Evolutionary conservation across 2,329 filamentous ascomycete genomes (phyloP), one percentile per base, ranked within the genome.

Genomic region (Corynespora cassiicola): DNA sequence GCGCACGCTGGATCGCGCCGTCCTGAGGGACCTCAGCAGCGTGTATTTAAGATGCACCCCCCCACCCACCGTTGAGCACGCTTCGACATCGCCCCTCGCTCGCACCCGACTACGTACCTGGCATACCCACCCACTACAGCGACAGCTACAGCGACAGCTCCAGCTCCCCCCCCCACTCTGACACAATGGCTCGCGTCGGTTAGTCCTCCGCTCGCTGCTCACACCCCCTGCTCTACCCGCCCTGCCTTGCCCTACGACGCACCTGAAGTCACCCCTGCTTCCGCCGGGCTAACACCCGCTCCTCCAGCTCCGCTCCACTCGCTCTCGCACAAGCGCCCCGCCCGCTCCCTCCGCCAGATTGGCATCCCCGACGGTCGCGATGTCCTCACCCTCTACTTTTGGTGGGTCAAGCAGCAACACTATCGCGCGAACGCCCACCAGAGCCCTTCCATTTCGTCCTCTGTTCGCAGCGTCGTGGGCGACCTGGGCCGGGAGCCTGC

Each of bases 321-420:
- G 4, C 25, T n/a, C n/a, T 4, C 20, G 9, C 10, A 12, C 36
- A 50, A 46, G 31, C 49, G 9, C 14, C 28, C 26, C 20, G 50
- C 52, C 25, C 27, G 34, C 23, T 54, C 52, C 4, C 54, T 60
- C 22, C 39, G 37, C 22, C 30, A 18, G 38, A 42, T 49, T 28
- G 54, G 57, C 31, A 49, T 61, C 30, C 55, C 55, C 7, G 39
- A 52, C 29, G 48, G 42, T 20, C 34, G 45, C 18, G 54, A 60
- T 17, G 41, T 50, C 11, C 46, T 63, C 19, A 52, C 56, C 7
- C 22, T 61, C 2, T 57, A 56, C 12, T 31, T 63, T 6, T 52
- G 37, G 43, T 61, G 54, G 57, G 22, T 36, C 22, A 45, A 45
- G 2, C 50, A 55, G 29, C 47, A 41, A 7, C 48, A 41, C 17